Percentiles rank a stretch among this genome's conserved stretches.
Conservation (phyloP, 2,329 filamentous ascomycete genomes). For the Talaromyces islandicus region DNA sequence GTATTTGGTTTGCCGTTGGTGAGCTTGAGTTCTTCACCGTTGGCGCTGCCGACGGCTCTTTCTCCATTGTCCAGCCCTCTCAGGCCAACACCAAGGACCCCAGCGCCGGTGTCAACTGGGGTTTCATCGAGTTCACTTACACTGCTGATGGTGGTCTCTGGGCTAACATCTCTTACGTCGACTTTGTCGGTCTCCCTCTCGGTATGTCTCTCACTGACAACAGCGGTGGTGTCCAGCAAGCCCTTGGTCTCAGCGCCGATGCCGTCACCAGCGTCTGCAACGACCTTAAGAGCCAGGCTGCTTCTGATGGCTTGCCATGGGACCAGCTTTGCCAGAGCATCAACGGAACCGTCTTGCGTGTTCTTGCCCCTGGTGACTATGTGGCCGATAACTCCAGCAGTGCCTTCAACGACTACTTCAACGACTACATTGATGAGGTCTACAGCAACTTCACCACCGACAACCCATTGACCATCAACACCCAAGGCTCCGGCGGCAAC, state of each 20-base stretch:
- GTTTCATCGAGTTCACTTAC: slow-evolving; percentile 47
- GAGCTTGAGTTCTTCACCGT: slow-evolving; percentile 41
- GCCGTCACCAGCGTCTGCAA: slow-evolving; percentile 44
- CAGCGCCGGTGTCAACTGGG: slow-evolving; percentile 42
- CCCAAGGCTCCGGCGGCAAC: slow-evolving; percentile 49
- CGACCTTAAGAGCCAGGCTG: slow-evolving; percentile 41
- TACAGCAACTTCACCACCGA: slow-evolving; percentile 46
- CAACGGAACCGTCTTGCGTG: slow-evolving; percentile 41
- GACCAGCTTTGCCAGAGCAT: slow-evolving; percentile 44
- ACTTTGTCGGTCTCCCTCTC: slow-evolving; percentile 48
- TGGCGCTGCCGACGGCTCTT: slow-evolving; percentile 18
- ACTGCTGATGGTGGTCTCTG: slow-evolving; percentile 34
- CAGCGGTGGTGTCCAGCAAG: slow-evolving; percentile 41
- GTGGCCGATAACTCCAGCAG: slow-evolving; percentile 40
- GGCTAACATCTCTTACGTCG: slow-evolving; percentile 48
- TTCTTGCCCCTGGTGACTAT: slow-evolving; percentile 50
- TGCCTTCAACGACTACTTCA: slow-evolving; percentile 49
- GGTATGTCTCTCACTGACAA: slow-evolving; percentile 48
- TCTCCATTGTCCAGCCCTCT: slow-evolving; percentile 45
- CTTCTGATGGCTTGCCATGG: slow-evolving; percentile 47
- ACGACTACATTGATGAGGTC: slow-evolving; percentile 45
- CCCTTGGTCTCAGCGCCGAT: slow-evolving; percentile 45
- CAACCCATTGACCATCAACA: slow-evolving; percentile 46
- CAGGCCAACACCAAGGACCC: slow-evolving; percentile 40
- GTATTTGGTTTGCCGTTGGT: slow-evolving; percentile 44